Percentiles rank a stretch among this genome's conserved stretches.
phyloP scores from a whole-genome alignment of 257 asterid genomes.

The Przewalskia tangutica region DNA sequence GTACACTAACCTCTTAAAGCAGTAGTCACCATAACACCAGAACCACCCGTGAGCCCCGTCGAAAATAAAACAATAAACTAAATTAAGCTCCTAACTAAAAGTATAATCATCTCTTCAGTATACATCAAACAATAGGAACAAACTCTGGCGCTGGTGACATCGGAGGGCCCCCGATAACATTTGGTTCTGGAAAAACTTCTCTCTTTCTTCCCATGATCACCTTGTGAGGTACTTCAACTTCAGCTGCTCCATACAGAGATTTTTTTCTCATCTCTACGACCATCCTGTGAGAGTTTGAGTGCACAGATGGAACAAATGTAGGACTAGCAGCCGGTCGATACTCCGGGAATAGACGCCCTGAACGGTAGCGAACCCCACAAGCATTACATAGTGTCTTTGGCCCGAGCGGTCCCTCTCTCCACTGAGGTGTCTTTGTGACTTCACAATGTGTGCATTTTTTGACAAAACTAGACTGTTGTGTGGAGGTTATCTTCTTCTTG shows the following conservation, averaged over 20 bases:
- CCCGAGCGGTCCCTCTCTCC: slow-evolving; percentile 91
- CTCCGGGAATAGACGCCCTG: slow-evolving; percentile 72
- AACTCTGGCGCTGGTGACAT: slow-evolving; percentile 38
- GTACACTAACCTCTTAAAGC: not conserved
- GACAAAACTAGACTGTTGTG: slow-evolving; percentile 4
- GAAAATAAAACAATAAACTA: slow-evolving; percentile 11
- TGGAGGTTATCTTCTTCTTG: slow-evolving; percentile 8
- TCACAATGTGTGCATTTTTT: slow-evolving; percentile 72
- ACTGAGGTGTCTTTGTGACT: slow-evolving; percentile 74
- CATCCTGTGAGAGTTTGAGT: slow-evolving; percentile 65
- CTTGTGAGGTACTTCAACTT: slow-evolving; percentile 11
- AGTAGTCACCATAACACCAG: not conserved
- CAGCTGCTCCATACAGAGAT: not conserved
- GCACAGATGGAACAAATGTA: slow-evolving; percentile 61
- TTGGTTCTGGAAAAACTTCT: slow-evolving; percentile 8
- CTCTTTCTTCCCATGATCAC: slow-evolving; percentile 8
- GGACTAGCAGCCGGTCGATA: slow-evolving; percentile 90
- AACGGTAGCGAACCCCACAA: slow-evolving; percentile 77
- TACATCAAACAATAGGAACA: slow-evolving; percentile 35
- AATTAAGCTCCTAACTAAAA: slow-evolving; percentile 17
- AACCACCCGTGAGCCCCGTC: not conserved
- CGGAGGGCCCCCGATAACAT: slow-evolving; percentile 6
- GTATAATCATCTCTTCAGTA: slow-evolving; percentile 23
- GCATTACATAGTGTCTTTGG: slow-evolving; percentile 89
- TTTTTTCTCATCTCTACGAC: slow-evolving; percentile 48